A percentile compares a stretch with the other conserved stretches of the same genome.
phyloP scores from a whole-genome alignment of 257 asterid species.

The Echites panduratus region DNA sequence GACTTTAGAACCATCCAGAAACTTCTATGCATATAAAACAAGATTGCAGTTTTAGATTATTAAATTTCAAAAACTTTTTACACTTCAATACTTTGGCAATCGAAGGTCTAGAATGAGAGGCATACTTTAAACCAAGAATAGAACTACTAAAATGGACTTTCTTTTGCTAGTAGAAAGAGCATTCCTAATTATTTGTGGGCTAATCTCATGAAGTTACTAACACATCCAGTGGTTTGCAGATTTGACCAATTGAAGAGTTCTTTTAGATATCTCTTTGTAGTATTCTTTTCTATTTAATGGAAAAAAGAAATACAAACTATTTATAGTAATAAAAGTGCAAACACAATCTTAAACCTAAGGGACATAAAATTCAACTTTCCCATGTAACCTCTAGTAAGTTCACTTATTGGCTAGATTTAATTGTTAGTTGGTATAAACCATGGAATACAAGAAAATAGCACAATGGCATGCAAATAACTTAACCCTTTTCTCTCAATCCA shows the following conservation, averaged over 20 bases:
- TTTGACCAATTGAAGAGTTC: neutral
- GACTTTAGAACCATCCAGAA: neutral
- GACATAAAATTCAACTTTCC: neutral
- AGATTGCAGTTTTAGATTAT: neutral
- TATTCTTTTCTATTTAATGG: neutral
- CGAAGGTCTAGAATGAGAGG: neutral
- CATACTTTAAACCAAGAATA: neutral
- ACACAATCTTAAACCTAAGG: neutral
- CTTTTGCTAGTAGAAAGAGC: neutral
- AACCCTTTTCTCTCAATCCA: slow-evolving; percentile 95
- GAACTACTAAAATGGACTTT: neutral
- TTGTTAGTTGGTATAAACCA: neutral
- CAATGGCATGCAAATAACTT: slow-evolving; percentile 18
- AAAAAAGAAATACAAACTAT: neutral
- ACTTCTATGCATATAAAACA: neutral
- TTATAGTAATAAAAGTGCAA: neutral
- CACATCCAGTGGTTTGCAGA: neutral
- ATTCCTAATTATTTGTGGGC: neutral
- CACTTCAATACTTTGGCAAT: too few species aligned
- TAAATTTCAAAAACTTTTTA: neutral
- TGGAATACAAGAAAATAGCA: neutral
- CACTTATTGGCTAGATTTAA: neutral
- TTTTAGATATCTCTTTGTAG: neutral
- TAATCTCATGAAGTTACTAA: neutral
- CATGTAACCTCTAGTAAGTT: neutral